Evolutionary conservation across 257 asterid genomes (phyloP), one percentile per base, ranked within the genome.

Genomic region (Capsicum baccatum): DNA sequence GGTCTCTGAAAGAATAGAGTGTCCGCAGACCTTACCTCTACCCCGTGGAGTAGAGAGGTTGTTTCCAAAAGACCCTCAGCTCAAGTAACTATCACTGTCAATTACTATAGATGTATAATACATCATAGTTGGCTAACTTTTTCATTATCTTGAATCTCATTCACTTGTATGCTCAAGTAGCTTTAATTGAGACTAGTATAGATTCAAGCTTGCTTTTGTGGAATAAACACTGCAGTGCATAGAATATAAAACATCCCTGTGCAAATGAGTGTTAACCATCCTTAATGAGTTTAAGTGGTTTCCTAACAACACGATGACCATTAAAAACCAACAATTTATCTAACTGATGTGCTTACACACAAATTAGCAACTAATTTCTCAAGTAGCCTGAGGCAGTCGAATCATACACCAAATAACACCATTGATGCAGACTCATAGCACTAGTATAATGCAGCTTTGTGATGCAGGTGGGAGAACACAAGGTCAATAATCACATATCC

Each of bases 371-470:
- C 63, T 21, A 76, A 66, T 66, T 33, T 66, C n/a, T 52, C 81
- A 26, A 76, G 63, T 52, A 52, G 26, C 21, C 60, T 76, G 9
- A 13, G 81, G 81, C 63, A 76, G 63, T 52, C 5, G 26, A 52
- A 7, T 74, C 81, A 76, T 76, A 52, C 26, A 26, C 81, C 63
- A 76, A 76, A 71, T 55, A 52, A 76, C 81, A 52, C 26, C n/a
- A 52, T 12, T 26, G 63, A 14, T 76, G 63, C 63, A 52, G 63
- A 76, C 52, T 76, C 48, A 76, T 52, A 76, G 48, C 17, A 68
- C 63, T 52, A 76, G 60, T 52, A 50, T 26, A 76, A 76, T 76
- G 63, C 15, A 76, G 44, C n/a, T 76, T 52, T 52, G 2, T 13
- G 63, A 52, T 74, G 62, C 63, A 6, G 62, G 21, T n/a, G 11